Conservation (phyloP, 352 stramenopile genomes). For the Globisporangium nodosum region DNA sequence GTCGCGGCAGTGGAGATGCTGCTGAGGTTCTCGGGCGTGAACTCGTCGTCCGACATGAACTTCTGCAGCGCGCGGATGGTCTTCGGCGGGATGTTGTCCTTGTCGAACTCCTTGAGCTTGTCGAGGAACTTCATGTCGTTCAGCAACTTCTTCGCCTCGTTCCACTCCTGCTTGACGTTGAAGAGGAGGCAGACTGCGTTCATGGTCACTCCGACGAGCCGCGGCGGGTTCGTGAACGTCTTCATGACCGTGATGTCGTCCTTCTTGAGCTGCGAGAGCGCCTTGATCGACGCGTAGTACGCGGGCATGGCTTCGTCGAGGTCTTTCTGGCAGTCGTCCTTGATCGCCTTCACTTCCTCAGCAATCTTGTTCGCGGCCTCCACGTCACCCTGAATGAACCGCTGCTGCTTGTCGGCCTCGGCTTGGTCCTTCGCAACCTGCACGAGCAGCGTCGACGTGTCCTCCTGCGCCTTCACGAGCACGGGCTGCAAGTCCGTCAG, state of each 20-base stretch:
- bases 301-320: conserved; percentile 91
- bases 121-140: conserved; percentile 92
- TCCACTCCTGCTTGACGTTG: conserved; percentile 87
- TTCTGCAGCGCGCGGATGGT: conserved; percentile 88
- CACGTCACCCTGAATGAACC: conserved; percentile 88
- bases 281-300: conserved; percentile 89
- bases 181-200: conserved; percentile 91
- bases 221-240: conserved; percentile 88
- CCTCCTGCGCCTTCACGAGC: conserved; percentile 84
- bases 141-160: conserved; percentile 88
- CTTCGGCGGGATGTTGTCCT: conserved; percentile 85
- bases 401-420: conserved; percentile 88
- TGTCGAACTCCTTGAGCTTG: conserved; percentile 85
- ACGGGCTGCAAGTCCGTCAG: conserved; percentile 91
- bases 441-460: conserved; percentile 78
- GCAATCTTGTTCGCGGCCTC: conserved; percentile 89
- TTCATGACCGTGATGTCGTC: conserved; percentile 91
- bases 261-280: conserved; percentile 89
- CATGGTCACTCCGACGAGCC: conserved; percentile 87
- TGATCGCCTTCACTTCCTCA: conserved; percentile 90
- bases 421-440: conserved; percentile 91
- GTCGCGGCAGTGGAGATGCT: conserved; percentile 88
- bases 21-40: conserved; percentile 87
- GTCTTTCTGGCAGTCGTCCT: conserved; percentile 92
- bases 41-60: conserved; percentile 88